These are phyloP conservation scores for Phytophthora pseudosyringae DNA, from an alignment of 352 stramenopile genomes.

Conservation along the genomic window DNA sequence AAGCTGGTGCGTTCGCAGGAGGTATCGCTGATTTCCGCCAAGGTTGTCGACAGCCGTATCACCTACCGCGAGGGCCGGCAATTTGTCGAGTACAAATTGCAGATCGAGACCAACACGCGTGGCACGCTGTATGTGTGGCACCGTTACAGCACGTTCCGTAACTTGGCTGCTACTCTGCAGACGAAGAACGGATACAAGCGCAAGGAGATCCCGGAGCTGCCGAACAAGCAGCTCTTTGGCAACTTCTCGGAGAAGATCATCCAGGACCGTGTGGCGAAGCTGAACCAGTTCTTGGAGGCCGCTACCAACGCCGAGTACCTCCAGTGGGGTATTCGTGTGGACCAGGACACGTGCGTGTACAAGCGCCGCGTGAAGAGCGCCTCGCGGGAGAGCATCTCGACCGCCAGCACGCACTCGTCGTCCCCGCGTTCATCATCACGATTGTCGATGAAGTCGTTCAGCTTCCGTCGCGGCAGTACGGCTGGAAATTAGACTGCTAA, in stretches of 20 bases:
- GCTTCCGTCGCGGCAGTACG: constrained; percentile 69
- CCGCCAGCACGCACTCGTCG: constrained; percentile 51
- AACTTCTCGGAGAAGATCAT: constrained; percentile 83
- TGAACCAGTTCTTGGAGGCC: constrained; percentile 81
- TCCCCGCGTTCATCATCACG: constrained; percentile 66
- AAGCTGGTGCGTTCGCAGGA: constrained; percentile 73
- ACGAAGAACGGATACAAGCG: constrained; percentile 82
- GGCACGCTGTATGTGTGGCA: constrained; percentile 78
- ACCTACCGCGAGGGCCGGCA: constrained; percentile 71
- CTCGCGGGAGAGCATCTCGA: constrained; percentile 52
- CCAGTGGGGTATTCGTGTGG: constrained; percentile 78
- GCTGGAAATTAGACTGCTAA: constrained; percentile 49
- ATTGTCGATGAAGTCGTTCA: constrained; percentile 76
- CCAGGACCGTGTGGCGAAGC: constrained; percentile 70
- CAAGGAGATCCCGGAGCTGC: constrained; percentile 77
- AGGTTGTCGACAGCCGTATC: constrained; percentile 75
- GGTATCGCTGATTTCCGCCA: constrained; percentile 69
- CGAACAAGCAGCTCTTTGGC: constrained; percentile 77
- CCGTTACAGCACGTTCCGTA: constrained; percentile 83
- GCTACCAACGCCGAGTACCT: constrained; percentile 77
- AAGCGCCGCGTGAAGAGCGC: constrained; percentile 71
- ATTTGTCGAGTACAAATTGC: constrained; percentile 81
- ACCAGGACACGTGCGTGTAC: constrained; percentile 79
- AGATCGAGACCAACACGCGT: constrained; percentile 76
- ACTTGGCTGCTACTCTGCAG: constrained; percentile 69